A percentile compares a stretch with the other conserved stretches of the same genome.
Evolutionary conservation across 2,329 filamentous ascomycete species (phyloP).

Genomic region (Tetracladium maxilliforme): DNA sequence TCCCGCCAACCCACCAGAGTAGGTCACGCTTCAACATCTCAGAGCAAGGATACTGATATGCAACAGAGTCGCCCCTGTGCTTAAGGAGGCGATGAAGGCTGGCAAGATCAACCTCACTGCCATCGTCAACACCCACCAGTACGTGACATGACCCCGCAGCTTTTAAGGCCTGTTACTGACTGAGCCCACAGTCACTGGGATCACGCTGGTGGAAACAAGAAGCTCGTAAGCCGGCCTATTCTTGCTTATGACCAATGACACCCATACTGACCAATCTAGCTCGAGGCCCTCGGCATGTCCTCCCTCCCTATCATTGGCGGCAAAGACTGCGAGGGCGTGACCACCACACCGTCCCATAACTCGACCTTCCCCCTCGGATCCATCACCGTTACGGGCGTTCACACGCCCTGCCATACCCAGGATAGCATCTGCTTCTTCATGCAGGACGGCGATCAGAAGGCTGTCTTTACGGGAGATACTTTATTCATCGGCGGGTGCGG

Average conservation of each 20-base stretch:
- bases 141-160: slow-evolving; percentile 20
- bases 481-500: slow-evolving; percentile 93
- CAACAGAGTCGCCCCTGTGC: slow-evolving; percentile 38
- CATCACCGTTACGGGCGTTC: slow-evolving; percentile 73
- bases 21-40: slow-evolving; percentile 13
- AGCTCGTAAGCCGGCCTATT: slow-evolving; percentile 43
- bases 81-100: slow-evolving; percentile 58
- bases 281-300: slow-evolving; percentile 32
- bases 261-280: slow-evolving; percentile 8
- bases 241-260: slow-evolving; percentile 1
- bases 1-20: slow-evolving; percentile 68
- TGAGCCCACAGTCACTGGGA: slow-evolving; percentile 60
- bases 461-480: slow-evolving; percentile 91
- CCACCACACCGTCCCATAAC: slow-evolving; percentile 58
- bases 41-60: slow-evolving; percentile 2
- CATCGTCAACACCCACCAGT: slow-evolving; percentile 98
- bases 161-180: slow-evolving; percentile 4
- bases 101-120: slow-evolving; percentile 70
- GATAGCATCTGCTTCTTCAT: slow-evolving; percentile 95
- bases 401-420: slow-evolving; percentile 96
- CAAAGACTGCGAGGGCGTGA: slow-evolving; percentile 70
- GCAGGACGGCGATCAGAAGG: slow-evolving; percentile 64
- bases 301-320: slow-evolving; percentile 69
- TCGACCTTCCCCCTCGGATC: slow-evolving; percentile 70
- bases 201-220: slow-evolving; percentile 81